A percentile compares a stretch with the other conserved stretches of the same genome.
phyloP scores from a whole-genome alignment of 306 rosid species.

The Gynostemma pentaphyllum region DNA sequence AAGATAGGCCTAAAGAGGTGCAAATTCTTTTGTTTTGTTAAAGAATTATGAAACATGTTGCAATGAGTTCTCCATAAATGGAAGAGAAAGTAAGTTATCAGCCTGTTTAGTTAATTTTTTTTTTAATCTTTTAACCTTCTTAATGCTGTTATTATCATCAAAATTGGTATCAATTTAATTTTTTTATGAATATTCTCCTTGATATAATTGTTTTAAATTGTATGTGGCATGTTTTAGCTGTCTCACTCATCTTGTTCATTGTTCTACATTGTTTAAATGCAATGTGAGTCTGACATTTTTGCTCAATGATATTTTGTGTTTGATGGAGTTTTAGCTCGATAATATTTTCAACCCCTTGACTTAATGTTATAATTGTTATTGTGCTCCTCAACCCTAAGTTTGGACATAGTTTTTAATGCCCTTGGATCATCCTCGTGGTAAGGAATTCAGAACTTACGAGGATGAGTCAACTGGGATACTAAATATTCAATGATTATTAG shows the following conservation, averaged over 20 bases:
- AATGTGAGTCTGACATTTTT: neutral
- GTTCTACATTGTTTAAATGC: neutral
- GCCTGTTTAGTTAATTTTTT: constrained; percentile 12
- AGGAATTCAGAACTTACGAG: neutral
- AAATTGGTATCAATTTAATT: neutral
- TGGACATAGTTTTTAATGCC: neutral
- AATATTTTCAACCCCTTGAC: neutral
- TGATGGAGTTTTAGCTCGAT: neutral
- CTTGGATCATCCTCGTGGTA: neutral
- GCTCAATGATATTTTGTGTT: neutral
- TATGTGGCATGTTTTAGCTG: neutral
- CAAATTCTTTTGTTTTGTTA: constrained; percentile 34
- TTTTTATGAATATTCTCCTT: neutral
- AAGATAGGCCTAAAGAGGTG: constrained; percentile 19
- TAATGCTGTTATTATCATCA: constrained; percentile 8
- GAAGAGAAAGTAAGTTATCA: constrained; percentile 44
- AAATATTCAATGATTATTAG: neutral
- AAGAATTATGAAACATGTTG: constrained; percentile 34
- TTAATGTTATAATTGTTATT: neutral
- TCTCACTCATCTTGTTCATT: neutral
- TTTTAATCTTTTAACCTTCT: constrained; percentile 5
- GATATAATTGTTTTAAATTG: neutral
- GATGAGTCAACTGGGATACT: neutral
- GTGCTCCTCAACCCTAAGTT: neutral
- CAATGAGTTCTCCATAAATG: constrained; percentile 27